phyloP scores from a whole-genome alignment of 768 basidiomycete species.

The Suillus alpinus region DNA sequence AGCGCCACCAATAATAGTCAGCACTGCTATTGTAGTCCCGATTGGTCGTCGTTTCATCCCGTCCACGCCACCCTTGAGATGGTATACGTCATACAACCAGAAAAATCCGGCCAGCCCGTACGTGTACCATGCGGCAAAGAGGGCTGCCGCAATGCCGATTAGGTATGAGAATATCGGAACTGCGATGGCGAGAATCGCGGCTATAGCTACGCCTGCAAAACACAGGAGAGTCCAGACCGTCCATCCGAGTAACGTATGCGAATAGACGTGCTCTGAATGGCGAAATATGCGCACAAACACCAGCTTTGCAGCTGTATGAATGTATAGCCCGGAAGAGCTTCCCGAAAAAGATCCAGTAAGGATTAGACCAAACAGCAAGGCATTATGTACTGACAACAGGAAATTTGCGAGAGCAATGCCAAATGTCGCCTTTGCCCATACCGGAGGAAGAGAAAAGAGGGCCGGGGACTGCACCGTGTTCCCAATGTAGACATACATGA shows the following conservation, averaged over 20 bases:
- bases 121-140: slow-evolving; percentile 61
- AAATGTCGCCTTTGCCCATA: slow-evolving; percentile 50
- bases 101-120: slow-evolving; percentile 53
- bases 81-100: slow-evolving; percentile 49
- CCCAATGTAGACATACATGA: slow-evolving; percentile 47
- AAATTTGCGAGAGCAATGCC: slow-evolving; percentile 51
- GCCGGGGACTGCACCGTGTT: slow-evolving; percentile 46
- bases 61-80: slow-evolving; percentile 36
- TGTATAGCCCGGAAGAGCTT: slow-evolving; percentile 45
- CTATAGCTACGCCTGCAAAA: slow-evolving; percentile 30
- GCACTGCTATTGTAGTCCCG: slow-evolving; percentile 35
- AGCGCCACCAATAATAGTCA: slow-evolving; percentile 45
- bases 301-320: slow-evolving; percentile 53
- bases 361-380: neutral
- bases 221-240: slow-evolving; percentile 44
- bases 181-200: slow-evolving; percentile 46
- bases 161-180: slow-evolving; percentile 57
- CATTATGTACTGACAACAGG: slow-evolving; percentile 36
- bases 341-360: neutral
- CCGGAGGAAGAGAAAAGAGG: slow-evolving; percentile 44
- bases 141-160: slow-evolving; percentile 49
- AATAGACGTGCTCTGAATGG: slow-evolving; percentile 45
- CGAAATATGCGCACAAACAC: slow-evolving; percentile 52
- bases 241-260: slow-evolving; percentile 52
- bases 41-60: slow-evolving; percentile 32